Evolutionary conservation across 768 basidiomycete genomes (phyloP).

Genomic region (Boletus subcaerulescens): DNA sequence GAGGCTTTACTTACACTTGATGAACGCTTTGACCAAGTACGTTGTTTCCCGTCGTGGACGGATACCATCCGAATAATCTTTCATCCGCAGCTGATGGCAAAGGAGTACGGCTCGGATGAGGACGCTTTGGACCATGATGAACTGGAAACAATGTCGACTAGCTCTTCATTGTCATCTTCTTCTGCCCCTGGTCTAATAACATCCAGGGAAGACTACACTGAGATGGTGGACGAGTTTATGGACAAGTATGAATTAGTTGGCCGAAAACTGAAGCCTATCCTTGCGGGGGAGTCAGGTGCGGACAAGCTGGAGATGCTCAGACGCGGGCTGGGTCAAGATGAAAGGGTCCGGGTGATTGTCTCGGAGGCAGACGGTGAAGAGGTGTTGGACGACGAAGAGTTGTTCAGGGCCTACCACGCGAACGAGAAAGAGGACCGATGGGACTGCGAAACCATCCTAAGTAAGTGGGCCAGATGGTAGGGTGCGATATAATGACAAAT

Average conservation of each 20-base stretch:
- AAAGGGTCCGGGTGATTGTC: conserved; percentile 47
- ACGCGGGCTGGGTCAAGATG: conserved; percentile 69
- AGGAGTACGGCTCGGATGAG: conserved; percentile 68
- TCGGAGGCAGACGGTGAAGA: conserved; percentile 46
- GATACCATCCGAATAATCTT: neutral
- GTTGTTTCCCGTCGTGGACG: conserved; percentile 15
- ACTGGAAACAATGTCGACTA: conserved; percentile 39
- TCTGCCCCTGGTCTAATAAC: conserved; percentile 74
- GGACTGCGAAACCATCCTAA: conserved; percentile 96
- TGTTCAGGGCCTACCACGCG: conserved; percentile 38
- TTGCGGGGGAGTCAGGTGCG: conserved; percentile 66
- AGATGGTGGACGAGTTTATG: conserved; percentile 92
- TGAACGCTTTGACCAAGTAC: conserved; percentile 90
- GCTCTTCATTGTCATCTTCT: conserved; percentile 44
- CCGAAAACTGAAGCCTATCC: conserved; percentile 75
- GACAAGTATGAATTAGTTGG: conserved; percentile 88
- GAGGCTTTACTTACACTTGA: conserved; percentile 86
- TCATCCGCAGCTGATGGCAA: conserved; percentile 60
- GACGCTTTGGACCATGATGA: conserved; percentile 50
- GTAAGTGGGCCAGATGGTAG: conserved; percentile 45
- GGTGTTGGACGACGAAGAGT: conserved; percentile 42
- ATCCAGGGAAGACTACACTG: conserved; percentile 83
- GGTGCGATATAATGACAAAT: conserved; percentile 7
- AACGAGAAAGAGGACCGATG: conserved; percentile 70
- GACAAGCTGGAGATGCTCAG: conserved; percentile 83